Conservation (phyloP, 2,329 filamentous ascomycete genomes). For the Cladosporium sphaerospermum region DNA sequence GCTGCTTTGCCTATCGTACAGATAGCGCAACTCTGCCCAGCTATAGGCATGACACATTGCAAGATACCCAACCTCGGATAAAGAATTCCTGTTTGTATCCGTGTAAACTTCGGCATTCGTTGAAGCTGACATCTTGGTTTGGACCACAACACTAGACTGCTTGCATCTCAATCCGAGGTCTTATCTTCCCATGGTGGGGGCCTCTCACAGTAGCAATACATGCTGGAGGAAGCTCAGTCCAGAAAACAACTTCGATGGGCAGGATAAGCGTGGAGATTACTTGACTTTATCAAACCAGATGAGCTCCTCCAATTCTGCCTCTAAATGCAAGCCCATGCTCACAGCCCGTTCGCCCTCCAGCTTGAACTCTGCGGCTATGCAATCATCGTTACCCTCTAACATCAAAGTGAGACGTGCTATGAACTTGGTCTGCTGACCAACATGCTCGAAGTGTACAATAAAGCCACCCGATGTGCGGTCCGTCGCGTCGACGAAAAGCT, state of each 20-base stretch:
- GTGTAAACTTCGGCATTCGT: too few relatives aligned
- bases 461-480: slow-evolving; percentile 23
- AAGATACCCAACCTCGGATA: too few relatives aligned
- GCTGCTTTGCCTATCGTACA: slow-evolving; percentile 7
- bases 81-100: too few relatives aligned
- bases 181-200: too few relatives aligned
- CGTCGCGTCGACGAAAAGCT: slow-evolving; percentile 29
- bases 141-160: too few relatives aligned
- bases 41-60: slow-evolving; percentile 1
- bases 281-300: slow-evolving; percentile 29
- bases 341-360: slow-evolving; percentile 16
- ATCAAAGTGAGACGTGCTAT: slow-evolving; percentile 20
- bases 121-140: too few relatives aligned
- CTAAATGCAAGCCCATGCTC: slow-evolving; percentile 21
- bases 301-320: slow-evolving; percentile 16
- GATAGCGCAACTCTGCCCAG: slow-evolving; percentile 5
- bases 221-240: background rate
- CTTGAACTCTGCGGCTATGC: slow-evolving; percentile 18
- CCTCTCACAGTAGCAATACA: background rate
- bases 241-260: background rate
- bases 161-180: too few relatives aligned
- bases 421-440: slow-evolving; percentile 21
- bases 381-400: slow-evolving; percentile 13
- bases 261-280: background rate
- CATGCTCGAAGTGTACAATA: slow-evolving; percentile 30